These are phyloP conservation scores for Copromyces sp. DNA, from an alignment of 495 filamentous ascomycete species.

Conservation along the genomic window DNA sequence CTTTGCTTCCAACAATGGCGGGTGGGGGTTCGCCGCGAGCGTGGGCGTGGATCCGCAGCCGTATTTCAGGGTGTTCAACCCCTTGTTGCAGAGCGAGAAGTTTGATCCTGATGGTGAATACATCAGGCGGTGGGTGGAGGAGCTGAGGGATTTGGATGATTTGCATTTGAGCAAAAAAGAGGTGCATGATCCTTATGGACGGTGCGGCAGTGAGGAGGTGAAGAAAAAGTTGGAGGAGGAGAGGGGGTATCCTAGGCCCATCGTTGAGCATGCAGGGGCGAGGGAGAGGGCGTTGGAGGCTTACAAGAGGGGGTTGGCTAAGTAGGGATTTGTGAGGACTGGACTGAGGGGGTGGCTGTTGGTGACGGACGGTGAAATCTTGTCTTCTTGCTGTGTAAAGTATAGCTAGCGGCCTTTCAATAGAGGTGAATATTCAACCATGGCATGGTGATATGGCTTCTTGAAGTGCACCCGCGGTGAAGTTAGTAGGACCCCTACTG, in stretches of 20 bases:
- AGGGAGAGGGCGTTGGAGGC: constrained; percentile 56
- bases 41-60: constrained; percentile 88
- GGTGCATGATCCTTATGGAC: constrained; percentile 68
- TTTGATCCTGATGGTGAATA: constrained; percentile 62
- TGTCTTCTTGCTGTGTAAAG: background rate
- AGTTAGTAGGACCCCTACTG: background rate
- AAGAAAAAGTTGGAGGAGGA: constrained; percentile 48
- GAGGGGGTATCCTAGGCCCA: constrained; percentile 61
- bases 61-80: constrained; percentile 89
- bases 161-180: constrained; percentile 31
- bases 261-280: constrained; percentile 62
- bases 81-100: constrained; percentile 74
- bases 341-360: background rate
- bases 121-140: constrained; percentile 62
- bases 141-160: constrained; percentile 49
- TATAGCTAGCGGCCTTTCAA: no score
- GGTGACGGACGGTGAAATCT: background rate
- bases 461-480: background rate
- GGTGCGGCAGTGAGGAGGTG: constrained; percentile 46
- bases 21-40: constrained; percentile 76
- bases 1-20: constrained; percentile 86
- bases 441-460: background rate
- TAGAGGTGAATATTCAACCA: background rate
- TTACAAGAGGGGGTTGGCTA: constrained; percentile 51
- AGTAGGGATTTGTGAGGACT: constrained; percentile 5